These are phyloP conservation scores for Solanum paucissectum DNA, from an alignment of 257 asterid genomes.

Conservation along the genomic window DNA sequence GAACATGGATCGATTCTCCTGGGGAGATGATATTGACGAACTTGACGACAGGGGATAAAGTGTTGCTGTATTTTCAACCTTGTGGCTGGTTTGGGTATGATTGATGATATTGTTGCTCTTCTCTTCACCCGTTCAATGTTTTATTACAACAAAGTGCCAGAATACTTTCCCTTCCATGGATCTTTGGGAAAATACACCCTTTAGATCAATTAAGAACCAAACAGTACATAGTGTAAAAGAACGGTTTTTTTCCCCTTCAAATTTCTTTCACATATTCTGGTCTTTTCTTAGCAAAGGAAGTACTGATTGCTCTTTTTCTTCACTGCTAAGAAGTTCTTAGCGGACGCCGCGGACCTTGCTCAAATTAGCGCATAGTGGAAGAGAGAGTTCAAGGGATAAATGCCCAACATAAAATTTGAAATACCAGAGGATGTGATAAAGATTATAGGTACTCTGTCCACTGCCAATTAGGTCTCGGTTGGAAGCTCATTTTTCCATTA, in stretches of 20 bases:
- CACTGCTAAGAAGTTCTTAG: background rate
- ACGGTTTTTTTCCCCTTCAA: background rate
- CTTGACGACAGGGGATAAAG: constrained; percentile 94
- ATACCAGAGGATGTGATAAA: background rate
- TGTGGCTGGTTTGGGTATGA: constrained; percentile 99
- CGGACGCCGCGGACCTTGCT: background rate
- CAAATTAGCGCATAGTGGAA: background rate
- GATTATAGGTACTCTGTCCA: background rate
- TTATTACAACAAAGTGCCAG: background rate
- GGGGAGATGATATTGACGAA: constrained; percentile 94
- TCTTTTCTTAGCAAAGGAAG: background rate
- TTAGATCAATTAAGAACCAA: background rate
- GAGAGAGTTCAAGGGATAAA: background rate
- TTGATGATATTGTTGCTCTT: background rate
- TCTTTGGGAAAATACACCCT: background rate
- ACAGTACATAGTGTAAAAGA: background rate
- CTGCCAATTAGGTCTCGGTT: background rate
- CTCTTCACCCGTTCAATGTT: background rate
- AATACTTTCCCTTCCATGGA: background rate
- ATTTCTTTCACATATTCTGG: background rate
- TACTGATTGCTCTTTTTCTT: background rate
- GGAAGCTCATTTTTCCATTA: background rate
- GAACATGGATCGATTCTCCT: constrained; percentile 97
- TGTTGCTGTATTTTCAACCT: constrained; percentile 88
- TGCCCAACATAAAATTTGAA: background rate